Evolutionary conservation across 345 rosid genomes (phyloP).

Genomic region (Microthlaspi erraticum): DNA sequence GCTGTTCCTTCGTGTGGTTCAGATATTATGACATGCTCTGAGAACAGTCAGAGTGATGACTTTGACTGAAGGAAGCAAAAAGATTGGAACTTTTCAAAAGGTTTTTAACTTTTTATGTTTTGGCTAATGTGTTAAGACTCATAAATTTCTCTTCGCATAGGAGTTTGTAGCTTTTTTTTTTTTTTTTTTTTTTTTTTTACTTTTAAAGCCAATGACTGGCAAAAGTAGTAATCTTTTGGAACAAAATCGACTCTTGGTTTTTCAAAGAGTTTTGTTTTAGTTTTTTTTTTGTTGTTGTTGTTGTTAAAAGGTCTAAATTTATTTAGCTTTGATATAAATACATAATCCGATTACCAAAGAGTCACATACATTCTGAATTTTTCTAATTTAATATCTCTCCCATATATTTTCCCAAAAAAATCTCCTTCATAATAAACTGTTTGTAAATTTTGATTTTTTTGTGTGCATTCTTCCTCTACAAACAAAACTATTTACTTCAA

Average conservation of each 20-base stretch:
- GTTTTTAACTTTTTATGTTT: slow-evolving; percentile 14
- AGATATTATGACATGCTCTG: slow-evolving; percentile 51
- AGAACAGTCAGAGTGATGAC: slow-evolving; percentile 55
- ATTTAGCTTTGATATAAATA: background rate
- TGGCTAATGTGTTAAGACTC: background rate
- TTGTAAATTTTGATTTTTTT: background rate
- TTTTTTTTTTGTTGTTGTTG: too few species aligned
- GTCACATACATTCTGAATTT: slow-evolving; percentile 8
- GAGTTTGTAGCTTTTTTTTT: slow-evolving; percentile 13
- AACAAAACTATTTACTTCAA: background rate
- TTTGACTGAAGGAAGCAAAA: slow-evolving; percentile 35
- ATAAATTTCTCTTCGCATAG: background rate
- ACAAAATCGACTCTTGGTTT: background rate
- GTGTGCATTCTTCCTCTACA: background rate
- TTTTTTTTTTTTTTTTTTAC: slow-evolving; percentile 12
- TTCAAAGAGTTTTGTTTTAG: background rate
- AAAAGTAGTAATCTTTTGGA: slow-evolving; percentile 6
- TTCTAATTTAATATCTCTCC: background rate
- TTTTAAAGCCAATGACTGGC: slow-evolving; percentile 1
- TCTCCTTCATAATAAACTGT: background rate
- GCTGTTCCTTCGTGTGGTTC: slow-evolving; percentile 49
- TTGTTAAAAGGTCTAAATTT: background rate
- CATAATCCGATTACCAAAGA: slow-evolving; percentile 6
- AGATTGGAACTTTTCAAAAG: background rate
- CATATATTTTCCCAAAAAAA: slow-evolving; percentile 21